Evolutionary conservation across 495 filamentous ascomycete species (phyloP).

Genomic region (Neurospora sp.): DNA sequence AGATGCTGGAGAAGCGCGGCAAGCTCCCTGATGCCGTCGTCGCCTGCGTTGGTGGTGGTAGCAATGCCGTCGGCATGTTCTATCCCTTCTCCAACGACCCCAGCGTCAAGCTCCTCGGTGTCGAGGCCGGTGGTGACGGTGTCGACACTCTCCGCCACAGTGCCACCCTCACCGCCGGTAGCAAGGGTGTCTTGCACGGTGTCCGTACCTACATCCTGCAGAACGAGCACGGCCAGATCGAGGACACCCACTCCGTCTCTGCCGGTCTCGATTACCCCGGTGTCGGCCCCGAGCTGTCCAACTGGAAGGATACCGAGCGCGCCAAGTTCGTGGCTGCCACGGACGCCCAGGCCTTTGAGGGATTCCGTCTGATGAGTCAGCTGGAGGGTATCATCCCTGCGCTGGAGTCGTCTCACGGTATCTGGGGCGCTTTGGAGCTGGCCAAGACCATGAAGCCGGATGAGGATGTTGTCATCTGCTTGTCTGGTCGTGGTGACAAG

Average conservation of each 20-base stretch:
- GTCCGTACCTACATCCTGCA: slow-evolving; percentile 94
- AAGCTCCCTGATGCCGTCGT: slow-evolving; percentile 94
- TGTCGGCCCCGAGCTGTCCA: slow-evolving; percentile 82
- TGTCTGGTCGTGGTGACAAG: slow-evolving; percentile 91
- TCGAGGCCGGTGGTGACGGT: slow-evolving; percentile 95
- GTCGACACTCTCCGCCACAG: slow-evolving; percentile 80
- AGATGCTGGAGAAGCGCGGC: slow-evolving; percentile 68
- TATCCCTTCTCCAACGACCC: slow-evolving; percentile 85
- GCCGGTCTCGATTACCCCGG: slow-evolving; percentile 96
- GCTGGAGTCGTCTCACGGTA: slow-evolving; percentile 85
- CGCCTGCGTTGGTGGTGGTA: slow-evolving; percentile 90
- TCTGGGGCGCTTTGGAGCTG: slow-evolving; percentile 78
- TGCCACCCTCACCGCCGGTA: slow-evolving; percentile 78
- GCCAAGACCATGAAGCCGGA: slow-evolving; percentile 87
- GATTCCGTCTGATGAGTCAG: slow-evolving; percentile 74
- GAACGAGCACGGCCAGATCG: slow-evolving; percentile 83
- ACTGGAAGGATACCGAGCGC: slow-evolving; percentile 82
- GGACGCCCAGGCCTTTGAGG: slow-evolving; percentile 83
- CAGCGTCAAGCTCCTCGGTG: slow-evolving; percentile 78
- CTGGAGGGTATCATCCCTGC: slow-evolving; percentile 95
- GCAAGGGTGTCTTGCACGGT: slow-evolving; percentile 89
- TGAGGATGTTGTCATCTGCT: slow-evolving; percentile 86
- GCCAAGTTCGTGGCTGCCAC: slow-evolving; percentile 88
- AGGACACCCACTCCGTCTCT: slow-evolving; percentile 92
- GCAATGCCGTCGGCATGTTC: slow-evolving; percentile 90